Evolutionary conservation across 2,329 filamentous ascomycete species (phyloP).

Genomic region (Colletotrichum aenigma): DNA sequence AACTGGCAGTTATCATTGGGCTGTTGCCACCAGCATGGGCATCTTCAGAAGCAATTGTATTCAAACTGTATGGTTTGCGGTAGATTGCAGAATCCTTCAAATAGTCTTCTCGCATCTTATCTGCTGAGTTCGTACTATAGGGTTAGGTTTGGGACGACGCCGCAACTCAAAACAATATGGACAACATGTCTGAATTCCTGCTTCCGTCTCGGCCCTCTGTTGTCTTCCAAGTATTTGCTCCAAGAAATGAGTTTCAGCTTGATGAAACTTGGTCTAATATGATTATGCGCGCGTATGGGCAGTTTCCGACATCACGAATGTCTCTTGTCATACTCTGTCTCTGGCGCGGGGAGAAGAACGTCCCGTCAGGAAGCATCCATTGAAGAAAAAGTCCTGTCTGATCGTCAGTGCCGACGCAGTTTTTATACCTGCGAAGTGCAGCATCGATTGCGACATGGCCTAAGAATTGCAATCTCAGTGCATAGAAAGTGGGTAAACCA

Average conservation of each 20-base stretch:
- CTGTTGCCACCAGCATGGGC: neutral
- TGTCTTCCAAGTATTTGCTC: neutral
- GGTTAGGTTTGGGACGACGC: too few species aligned
- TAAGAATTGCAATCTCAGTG: neutral
- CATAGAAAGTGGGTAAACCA: neutral
- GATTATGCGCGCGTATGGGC: neutral
- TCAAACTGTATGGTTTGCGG: too few species aligned
- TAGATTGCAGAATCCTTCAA: too few species aligned
- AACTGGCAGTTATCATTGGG: neutral
- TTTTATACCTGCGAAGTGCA: neutral
- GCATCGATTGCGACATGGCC: neutral
- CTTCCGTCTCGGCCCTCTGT: neutral
- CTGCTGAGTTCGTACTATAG: too few species aligned
- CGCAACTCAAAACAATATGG: neutral
- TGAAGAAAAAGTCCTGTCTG: neutral
- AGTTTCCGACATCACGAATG: neutral
- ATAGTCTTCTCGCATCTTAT: too few species aligned
- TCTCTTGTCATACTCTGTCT: too few species aligned
- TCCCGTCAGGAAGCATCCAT: too few species aligned
- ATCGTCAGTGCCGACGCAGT: neutral
- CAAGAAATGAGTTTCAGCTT: neutral
- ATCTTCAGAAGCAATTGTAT: too few species aligned
- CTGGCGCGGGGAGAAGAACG: too few species aligned
- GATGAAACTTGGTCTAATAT: neutral
- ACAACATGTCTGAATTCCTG: rapidly evolving